Evolutionary conservation across 2,329 filamentous ascomycete genomes (phyloP).

Genomic region (Dryadomyces quercus-mongolicae): DNA sequence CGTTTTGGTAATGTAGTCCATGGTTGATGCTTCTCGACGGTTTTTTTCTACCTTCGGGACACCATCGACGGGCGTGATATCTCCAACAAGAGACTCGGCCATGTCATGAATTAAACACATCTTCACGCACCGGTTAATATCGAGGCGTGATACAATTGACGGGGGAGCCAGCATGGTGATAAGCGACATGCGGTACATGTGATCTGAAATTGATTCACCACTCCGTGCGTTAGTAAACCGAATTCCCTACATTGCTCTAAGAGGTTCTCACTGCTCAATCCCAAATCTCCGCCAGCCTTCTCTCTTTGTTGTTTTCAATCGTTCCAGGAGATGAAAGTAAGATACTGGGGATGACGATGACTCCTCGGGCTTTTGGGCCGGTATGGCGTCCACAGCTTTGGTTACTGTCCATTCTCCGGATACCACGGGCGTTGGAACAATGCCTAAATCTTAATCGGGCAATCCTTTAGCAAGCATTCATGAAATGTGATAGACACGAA

Average conservation of each 20-base stretch:
- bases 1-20: slow-evolving; percentile 73
- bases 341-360: slow-evolving; percentile 63
- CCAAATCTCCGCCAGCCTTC: slow-evolving; percentile 91
- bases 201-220: slow-evolving; percentile 88
- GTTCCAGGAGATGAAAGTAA: slow-evolving; percentile 90
- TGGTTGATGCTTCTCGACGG: slow-evolving; percentile 73
- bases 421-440: slow-evolving; percentile 25
- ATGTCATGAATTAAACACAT: slow-evolving; percentile 98
- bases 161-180: slow-evolving; percentile 87
- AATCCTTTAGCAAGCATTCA: background rate
- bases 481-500: background rate
- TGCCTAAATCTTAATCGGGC: slow-evolving; percentile 19
- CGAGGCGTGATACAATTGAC: slow-evolving; percentile 55
- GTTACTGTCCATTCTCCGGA: slow-evolving; percentile 41
- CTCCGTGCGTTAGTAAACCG: slow-evolving; percentile 19
- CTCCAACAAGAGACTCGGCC: slow-evolving; percentile 88
- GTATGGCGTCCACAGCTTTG: slow-evolving; percentile 53
- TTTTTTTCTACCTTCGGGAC: slow-evolving; percentile 81
- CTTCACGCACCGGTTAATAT: slow-evolving; percentile 75
- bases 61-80: slow-evolving; percentile 88
- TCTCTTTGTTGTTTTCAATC: slow-evolving; percentile 89
- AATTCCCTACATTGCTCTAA: background rate
- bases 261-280: slow-evolving; percentile 40
- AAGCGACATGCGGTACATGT: slow-evolving; percentile 99
- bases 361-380: slow-evolving; percentile 42